phyloP scores from a whole-genome alignment of 148 eudicot species.

The Rhododendron williamsianum region DNA sequence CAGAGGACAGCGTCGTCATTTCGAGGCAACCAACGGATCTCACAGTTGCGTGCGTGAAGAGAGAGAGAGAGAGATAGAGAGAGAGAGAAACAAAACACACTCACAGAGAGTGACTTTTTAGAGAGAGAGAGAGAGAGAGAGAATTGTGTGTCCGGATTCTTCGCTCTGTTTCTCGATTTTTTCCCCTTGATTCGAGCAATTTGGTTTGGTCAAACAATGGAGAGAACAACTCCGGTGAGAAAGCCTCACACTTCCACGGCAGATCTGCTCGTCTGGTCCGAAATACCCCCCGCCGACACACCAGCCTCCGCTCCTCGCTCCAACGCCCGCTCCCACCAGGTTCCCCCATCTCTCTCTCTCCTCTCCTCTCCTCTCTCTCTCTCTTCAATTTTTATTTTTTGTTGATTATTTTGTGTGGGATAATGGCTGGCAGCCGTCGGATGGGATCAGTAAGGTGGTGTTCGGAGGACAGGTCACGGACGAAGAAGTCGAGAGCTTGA shows the following conservation, averaged over 20 bases:
- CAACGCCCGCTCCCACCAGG: conserved; percentile 30
- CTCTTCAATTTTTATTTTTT: not conserved
- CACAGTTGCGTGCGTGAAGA: not conserved
- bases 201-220: conserved; percentile 10
- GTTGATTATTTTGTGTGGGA: not conserved
- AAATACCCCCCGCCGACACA: conserved; percentile 11
- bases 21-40: not conserved
- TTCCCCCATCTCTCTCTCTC: not conserved
- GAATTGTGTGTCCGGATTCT: not conserved
- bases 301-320: conserved; percentile 25
- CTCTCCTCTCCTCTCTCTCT: not conserved
- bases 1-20: conserved; percentile 20
- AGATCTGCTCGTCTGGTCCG: conserved; percentile 85
- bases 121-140: conserved; percentile 9
- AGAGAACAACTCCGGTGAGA: conserved; percentile 59
- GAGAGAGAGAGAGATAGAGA: conserved; percentile 7
- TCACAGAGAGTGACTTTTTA: not conserved
- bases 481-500: conserved; percentile 53
- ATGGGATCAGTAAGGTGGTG: conserved; percentile 54
- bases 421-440: conserved; percentile 35
- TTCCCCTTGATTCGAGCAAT: not conserved
- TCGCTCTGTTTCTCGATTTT: not conserved
- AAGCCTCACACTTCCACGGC: conserved; percentile 84
- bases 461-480: conserved; percentile 58
- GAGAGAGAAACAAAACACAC: not conserved